Conservation (phyloP, 768 basidiomycete species). For the Russula ochroleuca region DNA sequence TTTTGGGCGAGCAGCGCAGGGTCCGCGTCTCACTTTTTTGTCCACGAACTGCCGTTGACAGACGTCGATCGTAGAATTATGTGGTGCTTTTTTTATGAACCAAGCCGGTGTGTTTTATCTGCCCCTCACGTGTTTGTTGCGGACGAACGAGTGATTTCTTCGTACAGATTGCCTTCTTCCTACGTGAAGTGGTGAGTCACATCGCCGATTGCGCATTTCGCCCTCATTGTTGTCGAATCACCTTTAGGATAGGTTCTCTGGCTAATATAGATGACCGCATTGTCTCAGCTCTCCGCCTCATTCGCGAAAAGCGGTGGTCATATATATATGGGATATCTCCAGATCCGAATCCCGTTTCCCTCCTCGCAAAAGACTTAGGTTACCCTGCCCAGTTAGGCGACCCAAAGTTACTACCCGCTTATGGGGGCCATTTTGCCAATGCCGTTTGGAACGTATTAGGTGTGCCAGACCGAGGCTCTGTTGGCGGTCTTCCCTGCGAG, state of each 20-base stretch:
- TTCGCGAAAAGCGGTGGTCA: slow-evolving; percentile 56
- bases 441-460: slow-evolving; percentile 53
- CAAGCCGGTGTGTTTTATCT: slow-evolving; percentile 48
- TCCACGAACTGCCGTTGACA: background rate
- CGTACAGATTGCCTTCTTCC: slow-evolving; percentile 50
- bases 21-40: slow-evolving; percentile 38
- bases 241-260: slow-evolving; percentile 56
- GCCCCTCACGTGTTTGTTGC: background rate
- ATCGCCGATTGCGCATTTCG: background rate
- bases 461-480: slow-evolving; percentile 45
- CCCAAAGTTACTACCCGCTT: slow-evolving; percentile 53
- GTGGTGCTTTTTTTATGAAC: slow-evolving; percentile 86
- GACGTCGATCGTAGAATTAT: slow-evolving; percentile 54
- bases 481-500: slow-evolving; percentile 76
- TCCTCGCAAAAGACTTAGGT: slow-evolving; percentile 53
- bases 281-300: slow-evolving; percentile 47
- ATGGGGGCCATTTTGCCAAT: slow-evolving; percentile 52
- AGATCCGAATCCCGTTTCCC: slow-evolving; percentile 41
- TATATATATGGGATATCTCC: slow-evolving; percentile 46
- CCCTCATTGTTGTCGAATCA: slow-evolving; percentile 2
- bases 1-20: slow-evolving; percentile 79
- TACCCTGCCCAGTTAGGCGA: slow-evolving; percentile 61
- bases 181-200: slow-evolving; percentile 60
- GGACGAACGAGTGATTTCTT: slow-evolving; percentile 9
- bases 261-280: slow-evolving; percentile 64